Percentiles rank a stretch among this genome's conserved stretches.
These are phyloP conservation scores for Microdochium nivale DNA, from an alignment of 2,329 filamentous ascomycete genomes.

Conservation along the genomic window DNA sequence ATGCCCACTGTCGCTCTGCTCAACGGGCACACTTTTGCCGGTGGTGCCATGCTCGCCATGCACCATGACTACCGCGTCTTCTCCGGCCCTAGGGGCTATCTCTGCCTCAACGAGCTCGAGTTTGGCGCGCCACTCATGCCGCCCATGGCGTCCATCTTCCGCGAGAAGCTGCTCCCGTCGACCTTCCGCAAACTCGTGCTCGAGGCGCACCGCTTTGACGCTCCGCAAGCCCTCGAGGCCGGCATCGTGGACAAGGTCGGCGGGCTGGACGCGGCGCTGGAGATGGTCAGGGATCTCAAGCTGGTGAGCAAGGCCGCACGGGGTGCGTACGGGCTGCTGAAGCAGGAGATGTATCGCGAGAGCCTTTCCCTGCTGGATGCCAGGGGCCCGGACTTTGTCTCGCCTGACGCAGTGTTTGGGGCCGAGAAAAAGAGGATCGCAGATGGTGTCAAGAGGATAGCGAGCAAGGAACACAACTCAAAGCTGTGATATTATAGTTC, in stretches of 20 bases:
- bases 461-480: slow-evolving; percentile 30
- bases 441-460: slow-evolving; percentile 36
- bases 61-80: slow-evolving; percentile 78
- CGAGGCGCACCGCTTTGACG: slow-evolving; percentile 63
- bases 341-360: slow-evolving; percentile 68
- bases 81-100: slow-evolving; percentile 58
- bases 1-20: slow-evolving; percentile 77
- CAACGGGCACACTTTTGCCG: slow-evolving; percentile 76
- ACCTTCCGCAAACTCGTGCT: slow-evolving; percentile 59
- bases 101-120: slow-evolving; percentile 75
- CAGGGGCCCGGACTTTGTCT: slow-evolving; percentile 5
- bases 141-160: slow-evolving; percentile 67
- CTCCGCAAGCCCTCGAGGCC: slow-evolving; percentile 50
- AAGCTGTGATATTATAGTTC: slow-evolving; percentile 24
- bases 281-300: slow-evolving; percentile 48
- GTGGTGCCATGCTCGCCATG: slow-evolving; percentile 73
- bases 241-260: slow-evolving; percentile 64
- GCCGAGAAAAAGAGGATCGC: slow-evolving; percentile 39
- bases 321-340: slow-evolving; percentile 62
- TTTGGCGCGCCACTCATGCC: slow-evolving; percentile 69
- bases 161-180: slow-evolving; percentile 52
- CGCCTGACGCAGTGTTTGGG: slow-evolving; percentile 30
- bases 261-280: slow-evolving; percentile 53
- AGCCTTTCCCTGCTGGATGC: slow-evolving; percentile 49
- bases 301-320: slow-evolving; percentile 54